Evolutionary conservation across 192 early-diverging fungal species (phyloP).

Genomic region (Coemansia sp.): DNA sequence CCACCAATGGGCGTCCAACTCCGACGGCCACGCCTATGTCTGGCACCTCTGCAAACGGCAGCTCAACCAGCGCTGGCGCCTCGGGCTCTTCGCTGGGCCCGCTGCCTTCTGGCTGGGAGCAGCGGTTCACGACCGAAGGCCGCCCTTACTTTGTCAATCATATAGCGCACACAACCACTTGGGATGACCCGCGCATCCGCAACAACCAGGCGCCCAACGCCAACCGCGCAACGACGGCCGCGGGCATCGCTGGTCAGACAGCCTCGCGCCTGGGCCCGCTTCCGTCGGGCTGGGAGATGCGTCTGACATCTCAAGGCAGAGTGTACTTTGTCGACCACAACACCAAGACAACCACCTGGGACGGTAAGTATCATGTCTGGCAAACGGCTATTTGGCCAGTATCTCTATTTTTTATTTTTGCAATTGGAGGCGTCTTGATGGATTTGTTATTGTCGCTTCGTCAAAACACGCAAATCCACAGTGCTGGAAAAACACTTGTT

Average conservation of each 20-base stretch:
- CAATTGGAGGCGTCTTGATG: not conserved
- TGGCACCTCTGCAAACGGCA: constrained; percentile 9
- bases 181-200: constrained; percentile 80
- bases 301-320: constrained; percentile 87
- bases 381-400: not conserved
- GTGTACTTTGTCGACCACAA: constrained; percentile 99
- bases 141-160: constrained; percentile 91
- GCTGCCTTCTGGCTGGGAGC: constrained; percentile 83
- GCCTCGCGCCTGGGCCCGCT: constrained; percentile 77
- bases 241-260: constrained; percentile 48
- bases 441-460: constrained; percentile 3
- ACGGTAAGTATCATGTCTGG: constrained; percentile 57
- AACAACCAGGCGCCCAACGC: constrained; percentile 33
- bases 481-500: no score
- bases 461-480: not conserved
- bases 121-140: constrained; percentile 75
- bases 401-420: not conserved
- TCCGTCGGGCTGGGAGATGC: constrained; percentile 99
- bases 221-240: constrained; percentile 44
- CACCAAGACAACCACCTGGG: constrained; percentile 98
- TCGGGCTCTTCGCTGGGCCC: constrained; percentile 60
- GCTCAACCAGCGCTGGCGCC: constrained; percentile 1
- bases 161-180: constrained; percentile 85
- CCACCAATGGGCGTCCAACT: constrained; percentile 1
- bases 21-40: constrained; percentile 11